Evolutionary conservation across 2,329 filamentous ascomycete species (phyloP).

Genomic region (Pseudocercospora pini-densiflorae): DNA sequence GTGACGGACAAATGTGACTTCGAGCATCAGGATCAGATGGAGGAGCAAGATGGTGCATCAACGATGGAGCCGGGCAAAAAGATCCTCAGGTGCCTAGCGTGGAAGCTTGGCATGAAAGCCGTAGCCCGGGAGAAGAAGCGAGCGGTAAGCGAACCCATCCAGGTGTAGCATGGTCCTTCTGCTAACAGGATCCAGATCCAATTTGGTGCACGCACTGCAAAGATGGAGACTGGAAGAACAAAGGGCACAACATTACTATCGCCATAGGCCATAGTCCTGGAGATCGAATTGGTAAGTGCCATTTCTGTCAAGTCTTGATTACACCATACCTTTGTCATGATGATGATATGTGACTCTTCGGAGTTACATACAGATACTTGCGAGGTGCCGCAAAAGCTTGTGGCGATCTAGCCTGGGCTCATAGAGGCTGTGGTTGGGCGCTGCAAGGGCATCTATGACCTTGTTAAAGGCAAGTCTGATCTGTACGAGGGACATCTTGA

Average conservation of each 20-base stretch:
- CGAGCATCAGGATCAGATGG: constrained; percentile 36
- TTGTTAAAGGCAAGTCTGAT: constrained; percentile 40
- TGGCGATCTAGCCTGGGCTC: constrained; percentile 32
- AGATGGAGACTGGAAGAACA: constrained; percentile 54
- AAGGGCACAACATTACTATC: constrained; percentile 53
- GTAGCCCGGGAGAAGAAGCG: constrained; percentile 91
- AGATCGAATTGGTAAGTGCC: background rate
- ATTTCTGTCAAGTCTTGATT: background rate
- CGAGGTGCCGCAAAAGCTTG: constrained; percentile 27
- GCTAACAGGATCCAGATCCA: constrained; percentile 42
- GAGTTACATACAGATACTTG: constrained; percentile 38
- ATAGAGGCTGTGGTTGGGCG: constrained; percentile 33
- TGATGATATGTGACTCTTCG: constrained; percentile 31
- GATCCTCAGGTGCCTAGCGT: constrained; percentile 76
- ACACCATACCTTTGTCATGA: constrained; percentile 21
- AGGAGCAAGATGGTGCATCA: constrained; percentile 26
- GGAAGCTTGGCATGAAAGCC: constrained; percentile 69
- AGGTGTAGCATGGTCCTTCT: background rate
- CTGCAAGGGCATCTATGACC: constrained; percentile 30
- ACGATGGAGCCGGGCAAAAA: constrained; percentile 78
- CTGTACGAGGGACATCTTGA: background rate
- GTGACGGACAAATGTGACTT: constrained; percentile 92
- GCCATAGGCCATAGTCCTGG: background rate
- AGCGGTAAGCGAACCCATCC: constrained; percentile 62
- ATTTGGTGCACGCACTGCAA: constrained; percentile 50